These are phyloP conservation scores for Geotrichum ghanense DNA, from an alignment of 805 yeast genomes.

Conservation along the genomic window DNA sequence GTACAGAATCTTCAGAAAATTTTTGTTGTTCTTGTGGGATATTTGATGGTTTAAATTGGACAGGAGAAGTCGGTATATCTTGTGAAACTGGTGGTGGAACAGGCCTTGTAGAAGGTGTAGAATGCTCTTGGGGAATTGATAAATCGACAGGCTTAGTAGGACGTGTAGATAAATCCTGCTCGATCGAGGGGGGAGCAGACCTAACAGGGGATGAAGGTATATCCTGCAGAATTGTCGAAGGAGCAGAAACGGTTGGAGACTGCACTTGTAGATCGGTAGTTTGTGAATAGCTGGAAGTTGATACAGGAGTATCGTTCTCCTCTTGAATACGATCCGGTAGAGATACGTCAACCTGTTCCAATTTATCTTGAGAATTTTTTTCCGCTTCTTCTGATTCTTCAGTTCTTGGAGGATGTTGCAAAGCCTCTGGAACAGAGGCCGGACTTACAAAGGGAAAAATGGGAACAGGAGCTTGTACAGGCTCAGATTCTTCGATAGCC, in stretches of 20 bases:
- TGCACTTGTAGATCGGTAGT: too few relatives aligned
- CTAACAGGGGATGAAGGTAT: too few relatives aligned
- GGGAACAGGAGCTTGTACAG: constrained; percentile 3
- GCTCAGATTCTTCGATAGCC: neutral
- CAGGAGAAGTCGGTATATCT: neutral
- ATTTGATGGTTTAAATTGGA: neutral
- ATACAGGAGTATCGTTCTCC: too few relatives aligned
- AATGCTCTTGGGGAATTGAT: too few relatives aligned
- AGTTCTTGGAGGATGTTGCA: neutral
- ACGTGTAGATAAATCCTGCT: too few relatives aligned
- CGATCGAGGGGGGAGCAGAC: too few relatives aligned
- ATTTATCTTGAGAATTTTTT: too few relatives aligned
- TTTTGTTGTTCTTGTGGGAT: neutral
- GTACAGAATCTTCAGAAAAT: neutral
- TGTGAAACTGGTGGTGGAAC: neutral
- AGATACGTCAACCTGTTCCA: too few relatives aligned
- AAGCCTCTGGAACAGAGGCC: neutral
- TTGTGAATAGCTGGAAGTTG: too few relatives aligned
- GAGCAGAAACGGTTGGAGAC: too few relatives aligned
- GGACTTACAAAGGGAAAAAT: neutral
- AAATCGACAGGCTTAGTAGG: too few relatives aligned
- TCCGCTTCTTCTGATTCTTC: neutral
- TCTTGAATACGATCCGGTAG: neutral
- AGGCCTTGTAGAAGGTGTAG: neutral
- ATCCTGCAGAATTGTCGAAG: too few relatives aligned